Evolutionary conservation across 2,329 filamentous ascomycete species (phyloP).

Genomic region (Cladosporium sp.): DNA sequence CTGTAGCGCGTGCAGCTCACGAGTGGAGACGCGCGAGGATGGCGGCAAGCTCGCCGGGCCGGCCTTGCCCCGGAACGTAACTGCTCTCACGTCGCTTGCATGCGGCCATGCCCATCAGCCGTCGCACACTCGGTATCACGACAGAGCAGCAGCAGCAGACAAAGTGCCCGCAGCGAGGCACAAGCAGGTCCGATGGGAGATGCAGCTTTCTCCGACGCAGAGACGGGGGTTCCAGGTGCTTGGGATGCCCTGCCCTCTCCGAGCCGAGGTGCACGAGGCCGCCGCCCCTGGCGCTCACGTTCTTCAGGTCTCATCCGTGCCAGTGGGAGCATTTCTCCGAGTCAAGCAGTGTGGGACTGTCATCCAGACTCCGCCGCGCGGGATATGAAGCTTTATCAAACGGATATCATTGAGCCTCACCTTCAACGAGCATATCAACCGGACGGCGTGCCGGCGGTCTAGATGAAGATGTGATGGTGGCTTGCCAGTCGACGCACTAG

Average conservation of each 20-base stretch:
- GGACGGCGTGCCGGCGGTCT: conserved; percentile 1
- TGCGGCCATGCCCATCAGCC: conserved; percentile 7
- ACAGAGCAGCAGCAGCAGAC: background rate
- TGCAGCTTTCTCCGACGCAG: background rate
- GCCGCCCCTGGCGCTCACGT: background rate
- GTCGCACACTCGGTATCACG: conserved; percentile 5
- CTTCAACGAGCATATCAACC: background rate
- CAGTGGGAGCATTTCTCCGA: background rate
- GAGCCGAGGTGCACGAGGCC: background rate
- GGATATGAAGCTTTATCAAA: conserved; percentile 2
- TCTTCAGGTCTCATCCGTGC: background rate
- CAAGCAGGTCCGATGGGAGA: background rate
- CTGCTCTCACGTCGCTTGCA: conserved; percentile 7
- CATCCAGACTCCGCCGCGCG: background rate
- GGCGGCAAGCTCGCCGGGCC: background rate
- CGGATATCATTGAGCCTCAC: conserved; percentile 3
- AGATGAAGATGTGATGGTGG: conserved; percentile 11
- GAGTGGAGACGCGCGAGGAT: background rate
- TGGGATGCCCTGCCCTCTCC: background rate
- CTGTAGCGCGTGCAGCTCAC: too few relatives aligned
- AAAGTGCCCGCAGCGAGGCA: background rate
- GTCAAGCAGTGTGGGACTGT: background rate
- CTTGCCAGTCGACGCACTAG: conserved; percentile 5
- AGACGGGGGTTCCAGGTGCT: conserved; percentile 5
- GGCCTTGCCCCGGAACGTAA: conserved; percentile 5